Conservation (phyloP, 257 asterid genomes). For the Craterostigma plantagineum region DNA sequence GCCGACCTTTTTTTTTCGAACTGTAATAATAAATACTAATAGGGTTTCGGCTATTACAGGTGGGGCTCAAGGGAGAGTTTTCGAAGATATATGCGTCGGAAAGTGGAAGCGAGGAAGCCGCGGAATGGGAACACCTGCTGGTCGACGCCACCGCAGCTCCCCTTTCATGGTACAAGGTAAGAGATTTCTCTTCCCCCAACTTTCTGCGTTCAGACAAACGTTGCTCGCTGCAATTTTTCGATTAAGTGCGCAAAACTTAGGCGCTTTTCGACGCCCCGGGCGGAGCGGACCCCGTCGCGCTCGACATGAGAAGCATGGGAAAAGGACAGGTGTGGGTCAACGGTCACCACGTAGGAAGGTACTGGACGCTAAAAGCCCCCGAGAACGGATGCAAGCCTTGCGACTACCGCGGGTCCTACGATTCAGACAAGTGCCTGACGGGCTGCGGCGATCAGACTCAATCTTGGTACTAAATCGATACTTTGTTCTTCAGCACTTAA, state of each 20-base stretch:
- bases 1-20: background rate
- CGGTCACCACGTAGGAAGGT: slow-evolving; percentile 84
- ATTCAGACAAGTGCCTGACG: slow-evolving; percentile 53
- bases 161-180: slow-evolving; percentile 86
- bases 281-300: slow-evolving; percentile 62
- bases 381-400: slow-evolving; percentile 60
- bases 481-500: too few species aligned
- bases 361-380: slow-evolving; percentile 68
- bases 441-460: slow-evolving; percentile 82
- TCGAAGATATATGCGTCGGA: slow-evolving; percentile 22
- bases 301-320: slow-evolving; percentile 63
- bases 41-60: slow-evolving; percentile 26
- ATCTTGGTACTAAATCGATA: slow-evolving; percentile 39
- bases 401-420: slow-evolving; percentile 65
- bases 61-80: slow-evolving; percentile 70
- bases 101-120: slow-evolving; percentile 14
- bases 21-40: background rate
- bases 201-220: too few species aligned
- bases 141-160: slow-evolving; percentile 29
- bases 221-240: too few species aligned
- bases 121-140: slow-evolving; percentile 38
- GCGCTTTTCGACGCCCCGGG: slow-evolving; percentile 51
- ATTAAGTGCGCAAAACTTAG: too few species aligned
- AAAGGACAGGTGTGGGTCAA: slow-evolving; percentile 92
- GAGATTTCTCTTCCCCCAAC: too few species aligned